Evolutionary conservation across 129 eudicot species (phyloP), one percentile per base, ranked within the genome.

Genomic region (Erigeron canadensis): DNA sequence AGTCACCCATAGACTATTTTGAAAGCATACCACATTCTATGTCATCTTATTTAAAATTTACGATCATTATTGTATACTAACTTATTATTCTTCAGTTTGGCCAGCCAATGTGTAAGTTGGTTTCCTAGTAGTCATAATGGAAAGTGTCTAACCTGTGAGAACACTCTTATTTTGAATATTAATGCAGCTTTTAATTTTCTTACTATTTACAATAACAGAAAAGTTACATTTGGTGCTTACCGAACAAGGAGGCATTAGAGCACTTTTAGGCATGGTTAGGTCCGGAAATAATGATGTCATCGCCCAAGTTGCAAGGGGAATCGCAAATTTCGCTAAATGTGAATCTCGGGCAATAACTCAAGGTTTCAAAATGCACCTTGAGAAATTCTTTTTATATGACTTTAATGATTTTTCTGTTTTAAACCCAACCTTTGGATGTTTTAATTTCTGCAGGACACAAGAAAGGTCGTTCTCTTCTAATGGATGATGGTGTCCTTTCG

Each of bases 261-360:
- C 98, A 78, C 92, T 93, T 22, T 72, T 89, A 23, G 89, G 87
- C 74, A 87, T 93, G 95, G 86, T 85, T 68, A 69, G 88, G 85
- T 80, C 81, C 18, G 87, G 84, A 71, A 93, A 87, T 71, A 69
- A 72, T 53, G 98, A 93, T 46, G 95, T 93, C 56, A 79, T 80
- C 50, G 96, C 96, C 38, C 98, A 93, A 77, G 95, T 93, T 65
- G 98, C 98, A 28, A 79, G 98, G 41, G 98, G 95, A 76, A 63
- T 93, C 22, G 96, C 98, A 38, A 93, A 93, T 85, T 93, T 93
- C 22, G 87, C 96, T 21, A 93, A 93, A 77, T 93, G 96, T 50
- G 98, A 93, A 81, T 87, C 98, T 10, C 89, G 98, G 68, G 87
- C 86, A 79, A 88, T 89, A 64, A 85, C 81, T 85, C 95, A 87